These are phyloP conservation scores for Alternaria conjuncta DNA, from an alignment of 2,329 filamentous ascomycete genomes.

Conservation along the genomic window DNA sequence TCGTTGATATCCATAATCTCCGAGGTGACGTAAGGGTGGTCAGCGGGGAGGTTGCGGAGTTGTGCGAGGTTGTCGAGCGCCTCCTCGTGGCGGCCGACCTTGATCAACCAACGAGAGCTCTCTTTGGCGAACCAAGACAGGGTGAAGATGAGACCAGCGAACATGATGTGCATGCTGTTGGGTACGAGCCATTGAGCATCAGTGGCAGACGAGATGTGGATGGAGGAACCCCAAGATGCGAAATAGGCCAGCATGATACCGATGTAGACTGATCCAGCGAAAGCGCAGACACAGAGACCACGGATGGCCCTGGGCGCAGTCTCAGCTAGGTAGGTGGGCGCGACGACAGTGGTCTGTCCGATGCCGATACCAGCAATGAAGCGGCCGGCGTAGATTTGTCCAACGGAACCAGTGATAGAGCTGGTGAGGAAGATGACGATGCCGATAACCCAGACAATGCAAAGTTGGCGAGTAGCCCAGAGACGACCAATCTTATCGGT, in stretches of 20 bases:
- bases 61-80: constrained; percentile 63
- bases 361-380: constrained; percentile 72
- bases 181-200: constrained; percentile 65
- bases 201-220: constrained; percentile 58
- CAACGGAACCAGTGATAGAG: constrained; percentile 45
- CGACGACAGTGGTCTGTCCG: constrained; percentile 71
- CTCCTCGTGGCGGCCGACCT: constrained; percentile 65
- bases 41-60: constrained; percentile 64
- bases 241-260: constrained; percentile 83
- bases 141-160: constrained; percentile 73
- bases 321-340: constrained; percentile 75
- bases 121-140: constrained; percentile 73
- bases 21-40: constrained; percentile 66
- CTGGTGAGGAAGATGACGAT: constrained; percentile 51
- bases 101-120: constrained; percentile 74
- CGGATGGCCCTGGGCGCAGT: constrained; percentile 72
- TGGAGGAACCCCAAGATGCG: constrained; percentile 63
- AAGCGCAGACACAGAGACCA: constrained; percentile 75
- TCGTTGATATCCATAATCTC: constrained; percentile 70
- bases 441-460: constrained; percentile 50
- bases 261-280: constrained; percentile 74
- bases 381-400: constrained; percentile 67
- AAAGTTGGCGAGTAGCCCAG: constrained; percentile 53
- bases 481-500: constrained; percentile 54
- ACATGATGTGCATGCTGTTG: constrained; percentile 78